Conservation (phyloP, 805 yeast genomes). For the Wickerhamomyces xylosicus region DNA sequence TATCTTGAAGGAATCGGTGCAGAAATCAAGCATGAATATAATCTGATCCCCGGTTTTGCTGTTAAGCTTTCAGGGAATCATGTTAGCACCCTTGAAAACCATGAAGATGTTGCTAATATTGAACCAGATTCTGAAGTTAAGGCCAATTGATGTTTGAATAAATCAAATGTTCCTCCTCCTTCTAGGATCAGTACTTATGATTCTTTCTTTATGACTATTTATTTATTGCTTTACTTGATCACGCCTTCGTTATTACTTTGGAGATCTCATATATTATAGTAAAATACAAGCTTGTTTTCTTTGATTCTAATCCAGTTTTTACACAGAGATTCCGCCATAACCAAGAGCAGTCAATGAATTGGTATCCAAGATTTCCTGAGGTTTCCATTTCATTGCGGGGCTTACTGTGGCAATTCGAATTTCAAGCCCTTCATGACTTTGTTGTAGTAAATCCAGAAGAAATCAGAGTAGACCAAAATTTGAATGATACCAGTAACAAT, state of each 20-base stretch:
- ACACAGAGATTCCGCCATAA: too few relatives aligned
- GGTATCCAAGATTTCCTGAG: neutral
- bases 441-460: conserved; percentile 84
- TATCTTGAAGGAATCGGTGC: conserved; percentile 46
- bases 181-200: too few relatives aligned
- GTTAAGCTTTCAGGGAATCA: conserved; percentile 46
- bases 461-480: conserved; percentile 85
- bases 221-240: too few relatives aligned
- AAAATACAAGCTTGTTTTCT: too few relatives aligned
- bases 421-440: conserved; percentile 71
- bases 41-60: conserved; percentile 57
- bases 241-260: too few relatives aligned
- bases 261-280: too few relatives aligned
- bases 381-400: neutral
- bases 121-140: conserved; percentile 61
- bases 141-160: neutral
- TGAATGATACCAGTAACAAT: conserved; percentile 77
- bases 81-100: conserved; percentile 32
- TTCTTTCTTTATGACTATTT: too few relatives aligned
- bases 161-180: too few relatives aligned
- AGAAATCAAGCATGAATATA: conserved; percentile 46
- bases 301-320: too few relatives aligned
- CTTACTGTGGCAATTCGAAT: conserved; percentile 52
- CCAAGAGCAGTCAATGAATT: too few relatives aligned
- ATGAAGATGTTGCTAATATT: conserved; percentile 43